Percentiles rank a stretch among this genome's conserved stretches.
Evolutionary conservation across 768 basidiomycete species (phyloP).

Genomic region (Baorangia bicolor): DNA sequence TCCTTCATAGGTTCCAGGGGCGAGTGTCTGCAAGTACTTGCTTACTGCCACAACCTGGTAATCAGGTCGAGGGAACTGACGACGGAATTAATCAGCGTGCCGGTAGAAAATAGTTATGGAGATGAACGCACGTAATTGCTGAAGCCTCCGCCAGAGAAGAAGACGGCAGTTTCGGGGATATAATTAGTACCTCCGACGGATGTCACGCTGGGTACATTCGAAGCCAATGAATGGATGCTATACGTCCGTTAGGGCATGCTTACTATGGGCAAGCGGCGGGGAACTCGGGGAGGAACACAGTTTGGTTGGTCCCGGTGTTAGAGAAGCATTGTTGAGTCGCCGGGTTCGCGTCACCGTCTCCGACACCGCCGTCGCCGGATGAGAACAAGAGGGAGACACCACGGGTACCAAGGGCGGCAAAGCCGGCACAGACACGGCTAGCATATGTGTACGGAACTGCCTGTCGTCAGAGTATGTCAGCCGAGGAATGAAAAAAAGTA

Average conservation of each 20-base stretch:
- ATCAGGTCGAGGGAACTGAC: constrained; percentile 50
- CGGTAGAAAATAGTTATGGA: neutral
- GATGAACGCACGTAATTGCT: constrained; percentile 53
- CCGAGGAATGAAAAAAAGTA: constrained; percentile 15
- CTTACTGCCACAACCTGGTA: constrained; percentile 52
- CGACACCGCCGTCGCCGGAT: constrained; percentile 70
- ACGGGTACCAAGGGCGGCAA: constrained; percentile 68
- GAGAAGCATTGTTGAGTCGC: constrained; percentile 52
- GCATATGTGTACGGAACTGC: constrained; percentile 59
- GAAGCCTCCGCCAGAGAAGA: constrained; percentile 74
- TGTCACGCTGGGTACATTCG: constrained; percentile 50
- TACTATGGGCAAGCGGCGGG: constrained; percentile 62
- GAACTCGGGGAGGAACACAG: constrained; percentile 57
- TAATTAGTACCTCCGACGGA: constrained; percentile 63
- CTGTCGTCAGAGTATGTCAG: neutral
- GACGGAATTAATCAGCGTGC: neutral
- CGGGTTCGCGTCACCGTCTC: constrained; percentile 56
- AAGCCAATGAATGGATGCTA: neutral
- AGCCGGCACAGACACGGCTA: constrained; percentile 52
- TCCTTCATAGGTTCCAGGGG: constrained; percentile 50
- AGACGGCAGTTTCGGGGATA: constrained; percentile 58
- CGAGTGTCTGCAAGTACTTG: constrained; percentile 45
- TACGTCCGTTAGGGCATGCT: neutral
- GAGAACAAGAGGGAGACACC: constrained; percentile 65
- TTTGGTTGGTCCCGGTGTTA: constrained; percentile 57